These are phyloP conservation scores for Eleusine indica DNA, from an alignment of 176 grass and related monocot genomes.

Conservation along the genomic window DNA sequence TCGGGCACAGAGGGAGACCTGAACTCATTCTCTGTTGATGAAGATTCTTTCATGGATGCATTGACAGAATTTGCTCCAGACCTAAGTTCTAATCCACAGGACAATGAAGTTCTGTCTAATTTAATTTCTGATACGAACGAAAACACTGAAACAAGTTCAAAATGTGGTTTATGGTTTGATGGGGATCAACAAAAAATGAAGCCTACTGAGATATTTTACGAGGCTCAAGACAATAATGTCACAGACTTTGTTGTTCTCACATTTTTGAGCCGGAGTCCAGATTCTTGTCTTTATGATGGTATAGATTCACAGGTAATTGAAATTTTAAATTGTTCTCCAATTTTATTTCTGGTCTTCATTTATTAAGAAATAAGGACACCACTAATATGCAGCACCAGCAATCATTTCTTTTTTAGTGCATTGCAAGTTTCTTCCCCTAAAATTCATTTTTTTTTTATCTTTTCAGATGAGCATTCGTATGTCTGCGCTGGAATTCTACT, in stretches of 20 bases:
- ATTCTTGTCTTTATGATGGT: slow-evolving; percentile 90
- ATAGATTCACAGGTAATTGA: slow-evolving; percentile 88
- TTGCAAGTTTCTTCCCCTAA: not conserved
- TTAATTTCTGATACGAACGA: slow-evolving; percentile 36
- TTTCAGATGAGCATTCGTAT: slow-evolving; percentile 96
- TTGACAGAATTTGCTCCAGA: slow-evolving; percentile 74
- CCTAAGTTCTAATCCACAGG: slow-evolving; percentile 48
- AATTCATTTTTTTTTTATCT: slow-evolving; percentile 22
- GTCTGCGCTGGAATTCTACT: slow-evolving; percentile 90
- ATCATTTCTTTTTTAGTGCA: not conserved
- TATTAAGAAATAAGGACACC: not conserved
- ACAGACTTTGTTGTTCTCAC: slow-evolving; percentile 90
- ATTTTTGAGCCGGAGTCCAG: slow-evolving; percentile 74
- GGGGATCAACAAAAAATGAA: slow-evolving; percentile 51
- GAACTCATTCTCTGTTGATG: slow-evolving; percentile 59
- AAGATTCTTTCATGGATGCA: slow-evolving; percentile 93
- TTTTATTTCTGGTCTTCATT: not conserved
- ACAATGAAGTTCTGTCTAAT: slow-evolving; percentile 45
- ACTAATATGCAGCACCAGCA: not conserved
- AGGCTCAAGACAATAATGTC: slow-evolving; percentile 75
- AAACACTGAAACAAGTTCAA: slow-evolving; percentile 26
- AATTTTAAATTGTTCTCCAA: not conserved
- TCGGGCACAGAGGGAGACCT: slow-evolving; percentile 46
- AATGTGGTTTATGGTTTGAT: slow-evolving; percentile 40
- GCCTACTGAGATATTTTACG: slow-evolving; percentile 73